Evolutionary conservation across 208 protist species (phyloP), one percentile per base, ranked within the genome.

Genomic region (Acanthamoeba sp.): DNA sequence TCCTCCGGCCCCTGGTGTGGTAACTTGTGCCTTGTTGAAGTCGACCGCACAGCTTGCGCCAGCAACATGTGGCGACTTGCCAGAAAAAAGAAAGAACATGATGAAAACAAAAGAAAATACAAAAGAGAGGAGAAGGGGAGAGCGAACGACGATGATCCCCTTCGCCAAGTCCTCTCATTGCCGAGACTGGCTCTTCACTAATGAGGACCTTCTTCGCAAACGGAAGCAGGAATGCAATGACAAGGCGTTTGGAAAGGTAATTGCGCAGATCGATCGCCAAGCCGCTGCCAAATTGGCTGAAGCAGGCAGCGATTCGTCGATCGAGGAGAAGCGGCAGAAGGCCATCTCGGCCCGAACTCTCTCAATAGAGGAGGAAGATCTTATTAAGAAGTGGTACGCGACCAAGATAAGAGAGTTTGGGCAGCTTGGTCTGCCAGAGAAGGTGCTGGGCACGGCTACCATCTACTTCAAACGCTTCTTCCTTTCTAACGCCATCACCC

Each of bases 391-490:
- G 45, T 62, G 36, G 32, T 88, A 62, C 48, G 48, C 29, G 1
- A 88, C 48, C 40, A 88, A 55, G 29, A 88, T 88, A 27, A 32
- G 50, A 29, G 80, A 88, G 24, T 88, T 55, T 42, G 80, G 48
- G 38, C 42, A 88, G 36, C 29, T 88, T 29, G 45, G 48, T 34
- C 6, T 88, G n/a, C 80, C 80, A 12, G 80, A 88, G 48, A 88
- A 88, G 50, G 80, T 88, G 32, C 27, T 88, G 27, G 80, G 32
- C 48, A 64, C 80, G 6, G 80, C 80, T 45, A 88, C 50, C 45
- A 62, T 62, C 80, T 88, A 88, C 80, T 88, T 88, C 50, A 88
- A 59, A 20, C 80, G 80, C 42, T 88, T 64, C 48, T 88, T 88
- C 48, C 50, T 88, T 22, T 64, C 42, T 4, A 55, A 88, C 38